Conservation (phyloP, 495 filamentous ascomycete genomes). For the Hypoxylon cercidicola region DNA sequence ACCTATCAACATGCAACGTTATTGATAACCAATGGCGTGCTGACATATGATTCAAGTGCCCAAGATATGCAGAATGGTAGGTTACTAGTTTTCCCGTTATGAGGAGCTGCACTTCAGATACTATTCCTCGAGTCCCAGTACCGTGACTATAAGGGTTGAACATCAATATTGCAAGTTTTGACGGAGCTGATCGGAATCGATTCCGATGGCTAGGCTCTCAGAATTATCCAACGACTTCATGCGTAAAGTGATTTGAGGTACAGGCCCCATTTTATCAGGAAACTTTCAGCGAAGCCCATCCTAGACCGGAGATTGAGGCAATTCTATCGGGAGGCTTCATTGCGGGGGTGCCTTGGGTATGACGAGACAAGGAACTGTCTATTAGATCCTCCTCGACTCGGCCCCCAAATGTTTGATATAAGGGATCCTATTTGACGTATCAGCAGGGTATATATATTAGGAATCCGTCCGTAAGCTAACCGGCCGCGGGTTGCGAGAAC, state of each 20-base stretch:
- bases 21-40: constrained; percentile 29
- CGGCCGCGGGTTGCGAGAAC: constrained; percentile 19
- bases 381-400: constrained; percentile 36
- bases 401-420: constrained; percentile 37
- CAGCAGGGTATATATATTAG: constrained; percentile 19
- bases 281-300: constrained; percentile 38
- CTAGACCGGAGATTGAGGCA: constrained; percentile 36
- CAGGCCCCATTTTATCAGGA: constrained; percentile 28
- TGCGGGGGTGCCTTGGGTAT: constrained; percentile 36
- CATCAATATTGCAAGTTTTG: constrained; percentile 12
- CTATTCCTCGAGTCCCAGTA: constrained; percentile 28
- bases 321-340: constrained; percentile 35
- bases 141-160: constrained; percentile 28
- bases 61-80: constrained; percentile 35
- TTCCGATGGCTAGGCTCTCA: constrained; percentile 25
- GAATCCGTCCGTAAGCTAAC: constrained; percentile 24
- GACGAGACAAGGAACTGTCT: constrained; percentile 29
- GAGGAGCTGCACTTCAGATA: constrained; percentile 29
- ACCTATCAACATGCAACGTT: constrained; percentile 40
- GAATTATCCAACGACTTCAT: constrained; percentile 11
- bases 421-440: constrained; percentile 23
- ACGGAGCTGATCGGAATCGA: constrained; percentile 21
- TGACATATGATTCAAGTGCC: constrained; percentile 41
- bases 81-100: constrained; percentile 27
- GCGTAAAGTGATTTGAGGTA: constrained; percentile 25